Percentiles rank a stretch among this genome's conserved stretches.
These are phyloP conservation scores for Purpureocillium takamizusanense DNA, from an alignment of 2,329 filamentous ascomycete genomes.

Conservation along the genomic window DNA sequence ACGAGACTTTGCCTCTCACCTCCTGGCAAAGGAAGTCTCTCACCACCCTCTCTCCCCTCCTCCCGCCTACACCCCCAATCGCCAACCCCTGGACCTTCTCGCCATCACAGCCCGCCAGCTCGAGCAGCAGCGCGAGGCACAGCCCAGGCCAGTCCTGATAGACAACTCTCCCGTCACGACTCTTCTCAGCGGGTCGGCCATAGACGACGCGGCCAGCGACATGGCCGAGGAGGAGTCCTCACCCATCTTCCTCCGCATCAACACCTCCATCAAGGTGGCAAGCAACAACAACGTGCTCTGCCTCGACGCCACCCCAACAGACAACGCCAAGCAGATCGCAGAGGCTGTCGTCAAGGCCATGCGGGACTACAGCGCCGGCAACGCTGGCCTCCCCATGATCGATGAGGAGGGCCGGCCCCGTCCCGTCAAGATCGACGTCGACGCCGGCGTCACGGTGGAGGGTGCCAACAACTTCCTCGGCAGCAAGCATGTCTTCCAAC, in stretches of 20 bases:
- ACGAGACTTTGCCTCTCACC: background rate
- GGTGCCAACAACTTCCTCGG: conserved; percentile 37
- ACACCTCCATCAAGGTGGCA: conserved; percentile 34
- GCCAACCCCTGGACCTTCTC: conserved; percentile 7
- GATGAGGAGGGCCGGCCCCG: conserved; percentile 33
- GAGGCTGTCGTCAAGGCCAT: conserved; percentile 35
- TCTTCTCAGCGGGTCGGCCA: conserved; percentile 1
- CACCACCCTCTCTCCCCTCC: conserved; percentile 11
- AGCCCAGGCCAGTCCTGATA: background rate
- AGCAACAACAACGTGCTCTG: conserved; percentile 41
- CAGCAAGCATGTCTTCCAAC: conserved; percentile 16
- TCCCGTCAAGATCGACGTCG: conserved; percentile 32
- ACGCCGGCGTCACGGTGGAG: conserved; percentile 34
- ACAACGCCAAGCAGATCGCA: conserved; percentile 32
- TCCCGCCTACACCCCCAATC: conserved; percentile 19
- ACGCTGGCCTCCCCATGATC: conserved; percentile 34
- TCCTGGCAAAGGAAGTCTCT: background rate
- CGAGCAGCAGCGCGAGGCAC: conserved; percentile 7
- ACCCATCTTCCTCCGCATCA: conserved; percentile 37
- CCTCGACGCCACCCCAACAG: conserved; percentile 26
- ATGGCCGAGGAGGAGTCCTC: conserved; percentile 16
- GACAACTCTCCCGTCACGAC: background rate
- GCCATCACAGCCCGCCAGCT: conserved; percentile 9
- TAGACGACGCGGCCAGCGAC: conserved; percentile 11
- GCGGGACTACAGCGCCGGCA: conserved; percentile 27